Percentiles rank a stretch among this genome's conserved stretches.
These are phyloP conservation scores for Kluyveromyces sp. DNA, from an alignment of 1,139 yeast genomes.

Conservation along the genomic window DNA sequence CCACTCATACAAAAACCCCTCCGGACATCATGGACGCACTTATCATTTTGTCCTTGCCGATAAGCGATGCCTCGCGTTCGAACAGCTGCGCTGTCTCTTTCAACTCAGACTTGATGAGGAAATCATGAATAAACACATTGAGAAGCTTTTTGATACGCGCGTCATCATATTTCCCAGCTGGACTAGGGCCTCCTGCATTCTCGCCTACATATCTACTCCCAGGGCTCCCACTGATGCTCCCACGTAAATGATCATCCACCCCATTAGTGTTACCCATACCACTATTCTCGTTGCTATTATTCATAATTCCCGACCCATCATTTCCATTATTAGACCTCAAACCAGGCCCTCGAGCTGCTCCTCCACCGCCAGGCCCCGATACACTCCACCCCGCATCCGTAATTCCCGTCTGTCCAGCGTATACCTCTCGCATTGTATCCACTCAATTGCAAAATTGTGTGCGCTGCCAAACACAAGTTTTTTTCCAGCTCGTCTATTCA, in stretches of 20 bases:
- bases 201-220: not conserved
- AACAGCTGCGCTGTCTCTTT: slow-evolving; percentile 66
- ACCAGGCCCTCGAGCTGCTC: not conserved
- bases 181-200: not conserved
- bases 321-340: not conserved
- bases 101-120: slow-evolving; percentile 65
- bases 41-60: slow-evolving; percentile 29
- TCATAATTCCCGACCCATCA: no score
- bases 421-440: not conserved
- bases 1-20: slow-evolving; percentile 87
- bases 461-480: no score
- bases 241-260: no score
- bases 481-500: no score
- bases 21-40: slow-evolving; percentile 53
- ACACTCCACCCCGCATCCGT: not conserved
- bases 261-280: no score
- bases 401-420: not conserved
- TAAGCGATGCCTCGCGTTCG: slow-evolving; percentile 58
- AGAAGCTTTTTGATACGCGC: slow-evolving; percentile 45
- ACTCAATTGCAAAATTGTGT: no score
- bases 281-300: no score
- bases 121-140: slow-evolving; percentile 83
- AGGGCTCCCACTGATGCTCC: not conserved
- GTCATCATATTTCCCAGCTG: not conserved
- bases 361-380: not conserved